Conservation (phyloP, 108 stramenopile genomes). For the Hondaea fermentalgiana region DNA sequence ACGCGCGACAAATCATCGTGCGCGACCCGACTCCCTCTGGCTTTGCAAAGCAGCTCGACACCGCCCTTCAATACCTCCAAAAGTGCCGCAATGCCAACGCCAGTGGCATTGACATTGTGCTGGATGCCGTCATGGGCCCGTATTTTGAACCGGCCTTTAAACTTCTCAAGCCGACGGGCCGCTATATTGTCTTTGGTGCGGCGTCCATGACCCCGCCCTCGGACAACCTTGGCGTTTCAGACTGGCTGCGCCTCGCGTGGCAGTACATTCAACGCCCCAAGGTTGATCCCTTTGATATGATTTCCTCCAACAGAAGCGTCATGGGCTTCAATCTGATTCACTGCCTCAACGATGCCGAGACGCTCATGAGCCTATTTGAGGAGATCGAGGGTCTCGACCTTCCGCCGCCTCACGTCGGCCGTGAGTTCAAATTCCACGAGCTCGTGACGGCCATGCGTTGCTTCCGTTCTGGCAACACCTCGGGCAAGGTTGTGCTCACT, state of each 20-base stretch:
- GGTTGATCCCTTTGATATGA: not conserved
- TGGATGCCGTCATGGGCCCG: not conserved
- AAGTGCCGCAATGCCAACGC: not conserved
- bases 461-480: not conserved
- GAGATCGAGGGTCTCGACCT: not conserved
- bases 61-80: not conserved
- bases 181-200: not conserved
- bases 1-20: not conserved
- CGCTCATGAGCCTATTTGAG: not conserved
- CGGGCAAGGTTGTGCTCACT: not conserved
- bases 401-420: not conserved
- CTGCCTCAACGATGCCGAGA: not conserved
- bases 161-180: not conserved
- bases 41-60: not conserved
- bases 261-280: not conserved
- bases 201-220: not conserved
- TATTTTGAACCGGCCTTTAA: not conserved
- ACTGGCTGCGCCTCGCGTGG: not conserved
- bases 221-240: not conserved
- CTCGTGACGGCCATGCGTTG: not conserved
- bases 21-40: not conserved
- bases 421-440: not conserved
- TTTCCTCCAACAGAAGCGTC: not conserved
- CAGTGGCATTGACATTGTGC: not conserved
- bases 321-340: constrained; percentile 23